These are phyloP conservation scores for Gardenia jasminoides DNA, from an alignment of 257 asterid species.

Conservation along the genomic window DNA sequence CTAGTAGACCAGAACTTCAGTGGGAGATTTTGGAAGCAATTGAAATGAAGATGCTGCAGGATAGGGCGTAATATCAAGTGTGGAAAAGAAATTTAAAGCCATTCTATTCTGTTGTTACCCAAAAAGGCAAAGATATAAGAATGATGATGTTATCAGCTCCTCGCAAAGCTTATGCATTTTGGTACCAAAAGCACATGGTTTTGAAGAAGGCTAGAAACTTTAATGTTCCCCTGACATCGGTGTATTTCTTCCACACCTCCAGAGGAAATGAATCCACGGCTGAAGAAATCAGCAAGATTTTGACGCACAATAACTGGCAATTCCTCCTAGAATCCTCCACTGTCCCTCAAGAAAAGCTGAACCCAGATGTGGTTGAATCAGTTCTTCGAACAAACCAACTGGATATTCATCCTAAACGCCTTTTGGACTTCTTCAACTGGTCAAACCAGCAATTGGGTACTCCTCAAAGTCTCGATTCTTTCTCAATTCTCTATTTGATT, in stretches of 20 bases:
- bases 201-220: slow-evolving; percentile 34
- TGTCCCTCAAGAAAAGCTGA: slow-evolving; percentile 40
- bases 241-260: slow-evolving; percentile 29
- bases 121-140: neutral
- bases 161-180: slow-evolving; percentile 19
- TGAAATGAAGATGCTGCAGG: neutral
- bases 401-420: slow-evolving; percentile 60
- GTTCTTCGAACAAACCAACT: slow-evolving; percentile 51
- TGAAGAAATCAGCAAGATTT: slow-evolving; percentile 52
- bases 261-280: slow-evolving; percentile 45
- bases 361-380: slow-evolving; percentile 55
- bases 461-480: slow-evolving; percentile 48
- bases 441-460: slow-evolving; percentile 55
- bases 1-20: neutral
- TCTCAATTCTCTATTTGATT: slow-evolving; percentile 51
- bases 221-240: slow-evolving; percentile 30
- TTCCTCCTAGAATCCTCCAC: slow-evolving; percentile 57
- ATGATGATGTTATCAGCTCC: slow-evolving; percentile 25
- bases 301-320: slow-evolving; percentile 63
- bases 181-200: neutral
- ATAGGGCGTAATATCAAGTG: no score
- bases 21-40: neutral
- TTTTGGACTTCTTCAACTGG: slow-evolving; percentile 74
- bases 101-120: neutral
- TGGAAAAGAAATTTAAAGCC: no score